Base-by-base conservation (phyloP, 2,329 filamentous ascomycete genomes). In the Sodiomyces alkalinus region DNA sequence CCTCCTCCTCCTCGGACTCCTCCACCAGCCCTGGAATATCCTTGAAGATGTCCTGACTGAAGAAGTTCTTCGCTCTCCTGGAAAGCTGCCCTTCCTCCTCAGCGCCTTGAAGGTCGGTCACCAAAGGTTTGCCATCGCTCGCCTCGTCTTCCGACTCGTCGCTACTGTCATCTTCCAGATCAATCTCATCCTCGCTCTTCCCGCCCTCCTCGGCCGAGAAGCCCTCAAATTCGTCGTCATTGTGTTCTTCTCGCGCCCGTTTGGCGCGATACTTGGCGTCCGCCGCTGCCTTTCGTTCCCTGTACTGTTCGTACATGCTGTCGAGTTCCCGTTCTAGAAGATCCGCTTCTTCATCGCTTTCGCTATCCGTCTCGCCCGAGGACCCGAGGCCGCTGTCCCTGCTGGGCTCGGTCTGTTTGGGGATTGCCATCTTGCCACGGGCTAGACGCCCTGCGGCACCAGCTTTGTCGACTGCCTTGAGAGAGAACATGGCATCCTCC, bases 41-140 rank as follows among this genome's bases (percentile, higher is more conserved):
- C 40, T 86, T 75, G 61, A 98, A 98, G 22, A 98, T 78, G 40
- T 94, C 86, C 48, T 94, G 87, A 42, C 80, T 79, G 51, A 98
- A 98, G 57, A 98, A 98, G 35, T 78, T 68, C 7, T 77, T 70
- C 7, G 90, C 90, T 37, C 83, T 72, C 49, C 76, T 86, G 3
- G 85, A 92, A n/a, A 96, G 61, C 8, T 69, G 74, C 17, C 59
- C 60, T 6, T 56, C 51, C 9, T 62, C 59, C 20, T 57, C 55
- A 6, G 61, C 56, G 30, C 43, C 44, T 28, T 58, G 52, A 9
- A 59, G 39, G 27, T 58, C 52, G 4, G 47, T 48, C 20, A 59
- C 32, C 2, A 59, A 41, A 10, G 46, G 42, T 17, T 39, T 41
- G n/a, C 29, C 33, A n/a, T 40, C 32, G 4, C 34, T 15, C 4